These are phyloP conservation scores for Schizopora paradoxa DNA, from an alignment of 1,284 basidiomycete species.

Conservation along the genomic window DNA sequence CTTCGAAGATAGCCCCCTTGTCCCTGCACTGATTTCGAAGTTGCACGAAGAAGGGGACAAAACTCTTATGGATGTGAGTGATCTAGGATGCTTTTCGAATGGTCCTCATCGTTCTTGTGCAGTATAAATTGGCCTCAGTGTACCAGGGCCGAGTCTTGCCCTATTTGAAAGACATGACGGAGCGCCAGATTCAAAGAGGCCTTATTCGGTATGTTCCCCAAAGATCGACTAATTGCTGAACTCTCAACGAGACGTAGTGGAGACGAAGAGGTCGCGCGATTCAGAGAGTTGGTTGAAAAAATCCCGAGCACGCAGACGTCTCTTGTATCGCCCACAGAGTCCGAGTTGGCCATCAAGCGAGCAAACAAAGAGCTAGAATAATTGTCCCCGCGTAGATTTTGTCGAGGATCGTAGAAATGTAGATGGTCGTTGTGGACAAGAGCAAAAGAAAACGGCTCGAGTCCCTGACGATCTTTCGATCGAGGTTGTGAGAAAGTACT, in stretches of 20 bases:
- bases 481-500: neutral
- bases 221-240: slow-evolving; percentile 8
- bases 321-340: slow-evolving; percentile 21
- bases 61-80: slow-evolving; percentile 30
- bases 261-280: slow-evolving; percentile 25
- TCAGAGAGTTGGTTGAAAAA: slow-evolving; percentile 23
- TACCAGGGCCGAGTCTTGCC: slow-evolving; percentile 32
- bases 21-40: slow-evolving; percentile 34
- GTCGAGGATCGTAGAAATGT: too few relatives aligned
- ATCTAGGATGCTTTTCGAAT: neutral
- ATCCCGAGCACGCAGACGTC: slow-evolving; percentile 23
- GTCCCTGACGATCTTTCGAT: too few relatives aligned
- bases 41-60: slow-evolving; percentile 31
- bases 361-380: neutral
- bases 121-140: slow-evolving; percentile 33
- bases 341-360: slow-evolving; percentile 17
- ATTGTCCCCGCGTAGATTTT: too few relatives aligned
- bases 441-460: too few relatives aligned
- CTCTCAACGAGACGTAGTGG: slow-evolving; percentile 17
- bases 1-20: slow-evolving; percentile 33
- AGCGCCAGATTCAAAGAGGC: slow-evolving; percentile 32
- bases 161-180: slow-evolving; percentile 32
- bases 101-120: neutral
- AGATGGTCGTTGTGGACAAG: too few relatives aligned
- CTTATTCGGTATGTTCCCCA: slow-evolving; percentile 28